Evolutionary conservation across 2,329 filamentous ascomycete species (phyloP), one percentile per base, ranked within the genome.

Genomic region (Colletotrichum filicis): DNA sequence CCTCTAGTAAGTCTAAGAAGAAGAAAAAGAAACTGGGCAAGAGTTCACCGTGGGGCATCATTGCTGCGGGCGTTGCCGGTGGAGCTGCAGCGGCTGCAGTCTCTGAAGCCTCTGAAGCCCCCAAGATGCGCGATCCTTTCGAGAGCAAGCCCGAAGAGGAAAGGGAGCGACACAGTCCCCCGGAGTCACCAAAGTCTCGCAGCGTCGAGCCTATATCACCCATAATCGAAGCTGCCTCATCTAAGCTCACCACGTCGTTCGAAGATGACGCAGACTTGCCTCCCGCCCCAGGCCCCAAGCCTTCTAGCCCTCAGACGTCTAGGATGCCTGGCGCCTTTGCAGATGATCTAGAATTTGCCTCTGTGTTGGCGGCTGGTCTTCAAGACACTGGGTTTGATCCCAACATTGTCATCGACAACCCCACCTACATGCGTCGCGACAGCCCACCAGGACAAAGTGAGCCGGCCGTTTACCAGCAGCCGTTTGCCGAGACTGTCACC

Each of bases 331-430:
- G 92, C 24, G 83, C 87, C 11, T 95, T 93, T 77, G 89, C 84
- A 1, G 88, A 92, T 69, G 93, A 94, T 76, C 82, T 92, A 9
- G 91, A 91, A 64, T 94, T 95, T 76, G 90, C 91, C 8, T 93
- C 92, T 32, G 90, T 89, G 3, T 82, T 94, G 59, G 92, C 92
- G 70, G 93, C 92, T 60, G 92, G 91, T 1, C 85, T 94, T 61
- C 84, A 92, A 78, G 88, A 91, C n/a, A 89, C 91, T 58, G 93
- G 93, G 0, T 94, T 95, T 75, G 88, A 94, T 77, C 90, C 92
- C 5, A 88, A 92, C 53, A 90, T 94, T 70, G 90, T 94, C 58
- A 92, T 93, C 46, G 85, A 93, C 58, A 87, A 94, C 76, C 89
- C 90, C 0, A 84, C 81, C 1, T 94, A 91, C 77, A 89, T 89